Percentiles rank a stretch among this genome's conserved stretches.
Evolutionary conservation across 2,329 filamentous ascomycete genomes (phyloP).

Genomic region (Xylariaceae sp.): DNA sequence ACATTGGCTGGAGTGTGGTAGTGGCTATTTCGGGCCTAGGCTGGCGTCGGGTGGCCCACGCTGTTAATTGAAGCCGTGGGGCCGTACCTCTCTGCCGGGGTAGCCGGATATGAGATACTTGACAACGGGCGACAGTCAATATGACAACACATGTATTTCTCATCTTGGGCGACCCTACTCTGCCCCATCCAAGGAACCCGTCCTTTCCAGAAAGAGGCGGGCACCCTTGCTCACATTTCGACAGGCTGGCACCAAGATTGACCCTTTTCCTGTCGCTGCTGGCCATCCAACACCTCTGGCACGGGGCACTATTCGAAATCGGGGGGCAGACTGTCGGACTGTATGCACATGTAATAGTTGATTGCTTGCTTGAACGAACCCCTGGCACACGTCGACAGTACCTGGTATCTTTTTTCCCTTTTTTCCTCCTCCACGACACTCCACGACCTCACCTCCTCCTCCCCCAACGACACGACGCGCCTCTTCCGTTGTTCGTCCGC

Average conservation of each 20-base stretch:
- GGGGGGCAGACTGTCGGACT: too few species aligned
- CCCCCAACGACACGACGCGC: constrained; percentile 19
- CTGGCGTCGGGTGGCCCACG: not conserved
- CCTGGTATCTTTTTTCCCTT: constrained; percentile 14
- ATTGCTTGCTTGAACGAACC: too few species aligned
- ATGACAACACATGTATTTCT: constrained; percentile 10
- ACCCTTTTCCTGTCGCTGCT: constrained; percentile 17
- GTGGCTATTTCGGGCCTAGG: not conserved
- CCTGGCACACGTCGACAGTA: not conserved
- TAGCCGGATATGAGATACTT: constrained; percentile 16
- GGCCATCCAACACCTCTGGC: constrained; percentile 9
- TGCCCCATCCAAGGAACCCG: constrained; percentile 1
- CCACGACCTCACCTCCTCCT: constrained; percentile 14
- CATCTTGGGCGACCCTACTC: constrained; percentile 7
- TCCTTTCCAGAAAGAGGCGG: not conserved
- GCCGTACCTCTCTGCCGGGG: constrained; percentile 2
- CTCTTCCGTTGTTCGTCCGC: constrained; percentile 16
- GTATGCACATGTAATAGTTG: too few species aligned
- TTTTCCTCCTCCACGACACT: too few species aligned
- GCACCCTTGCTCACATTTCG: too few species aligned
- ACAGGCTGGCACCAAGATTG: constrained; percentile 6
- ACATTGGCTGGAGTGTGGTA: not conserved
- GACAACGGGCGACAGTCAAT: not conserved
- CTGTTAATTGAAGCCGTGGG: constrained; percentile 13
- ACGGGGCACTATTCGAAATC: not conserved